A percentile compares a stretch with the other conserved stretches of the same genome.
Evolutionary conservation across 2,329 filamentous ascomycete species (phyloP).

Genomic region (Aspergillus pseudoterreus): DNA sequence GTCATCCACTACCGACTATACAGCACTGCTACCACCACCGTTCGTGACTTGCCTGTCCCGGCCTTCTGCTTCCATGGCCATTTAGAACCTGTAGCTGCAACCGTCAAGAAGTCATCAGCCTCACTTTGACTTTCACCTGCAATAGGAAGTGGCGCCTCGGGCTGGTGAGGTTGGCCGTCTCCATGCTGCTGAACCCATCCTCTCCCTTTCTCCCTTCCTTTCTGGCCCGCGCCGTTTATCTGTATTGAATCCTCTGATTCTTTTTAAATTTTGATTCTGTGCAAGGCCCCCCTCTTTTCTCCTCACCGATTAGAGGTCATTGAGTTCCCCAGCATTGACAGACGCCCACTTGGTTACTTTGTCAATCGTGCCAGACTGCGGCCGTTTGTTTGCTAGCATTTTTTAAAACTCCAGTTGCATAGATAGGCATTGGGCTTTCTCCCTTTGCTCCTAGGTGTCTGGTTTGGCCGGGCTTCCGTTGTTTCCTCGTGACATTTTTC

Average conservation of each 20-base stretch:
- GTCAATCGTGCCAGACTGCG: conserved; percentile 3
- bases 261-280: background rate
- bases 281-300: background rate
- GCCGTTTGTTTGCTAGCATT: conserved; percentile 9
- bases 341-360: conserved; percentile 6
- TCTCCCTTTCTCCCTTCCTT: conserved; percentile 5
- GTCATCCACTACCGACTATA: conserved; percentile 6
- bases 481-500: background rate
- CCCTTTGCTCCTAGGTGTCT: background rate
- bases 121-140: conserved; percentile 8
- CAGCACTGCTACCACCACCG: background rate
- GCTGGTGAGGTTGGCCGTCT: background rate
- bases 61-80: conserved; percentile 1
- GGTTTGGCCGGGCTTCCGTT: background rate
- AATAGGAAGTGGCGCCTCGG: background rate
- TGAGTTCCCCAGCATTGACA: conserved; percentile 5
- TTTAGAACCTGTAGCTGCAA: conserved; percentile 7
- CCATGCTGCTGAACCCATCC: conserved; percentile 5
- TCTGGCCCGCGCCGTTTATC: conserved; percentile 5
- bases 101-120: conserved; percentile 7
- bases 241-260: background rate
- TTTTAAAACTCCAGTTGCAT: conserved; percentile 2
- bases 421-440: conserved; percentile 8
- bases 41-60: background rate
- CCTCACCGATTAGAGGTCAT: conserved; percentile 1